Base-by-base conservation (phyloP, 768 basidiomycete genomes). In the Mycena vulgaris region DNA sequence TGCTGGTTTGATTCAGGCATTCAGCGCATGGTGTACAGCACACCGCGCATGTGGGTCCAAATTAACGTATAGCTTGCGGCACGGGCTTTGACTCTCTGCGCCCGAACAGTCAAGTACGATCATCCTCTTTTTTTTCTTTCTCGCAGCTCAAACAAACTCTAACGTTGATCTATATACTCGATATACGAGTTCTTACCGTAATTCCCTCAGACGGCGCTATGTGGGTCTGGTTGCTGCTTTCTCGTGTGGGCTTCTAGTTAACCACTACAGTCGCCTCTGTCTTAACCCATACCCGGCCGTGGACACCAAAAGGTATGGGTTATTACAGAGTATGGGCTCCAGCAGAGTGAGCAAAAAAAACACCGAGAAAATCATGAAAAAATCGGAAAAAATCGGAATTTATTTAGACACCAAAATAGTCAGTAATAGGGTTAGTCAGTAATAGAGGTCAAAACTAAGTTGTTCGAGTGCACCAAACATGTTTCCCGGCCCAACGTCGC, bases 1-100 rank as follows among this genome's bases (percentile, higher is more conserved):
- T 14, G 27, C 49, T 30, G 27, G 49, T 51, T 28, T 51, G 27
- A 51, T 51, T 51, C 49, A 51, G 49, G 49, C 49, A 51, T 51
- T 51, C 25, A 51, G 49, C 49, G 49, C 49, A 51, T 51, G 49
- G 27, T 51, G 49, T 51, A 51, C 49, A 51, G 49, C 49, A 51
- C 49, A 51, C 25, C 27, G 49, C 49, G 27, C 49, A 51, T 51
- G 49, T 30, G 49, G 49, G 6, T 30, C 49, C 49, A 51, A 51
- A 51, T 51, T 51, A 51, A 51, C 27, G 27, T 51, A 51, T 51
- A 27, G 49, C 27, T 51, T 27, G 49, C 49, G 49, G 27, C 17
- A 30, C 49, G 49, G 27, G 47, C 8, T 48, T 48, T 23, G 47
- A 48, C 47, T 48, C 47, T n/a, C 47, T 23, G 47, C 47, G 47